phyloP scores from a whole-genome alignment of 2,329 filamentous ascomycete species.

The Moelleriella libera region DNA sequence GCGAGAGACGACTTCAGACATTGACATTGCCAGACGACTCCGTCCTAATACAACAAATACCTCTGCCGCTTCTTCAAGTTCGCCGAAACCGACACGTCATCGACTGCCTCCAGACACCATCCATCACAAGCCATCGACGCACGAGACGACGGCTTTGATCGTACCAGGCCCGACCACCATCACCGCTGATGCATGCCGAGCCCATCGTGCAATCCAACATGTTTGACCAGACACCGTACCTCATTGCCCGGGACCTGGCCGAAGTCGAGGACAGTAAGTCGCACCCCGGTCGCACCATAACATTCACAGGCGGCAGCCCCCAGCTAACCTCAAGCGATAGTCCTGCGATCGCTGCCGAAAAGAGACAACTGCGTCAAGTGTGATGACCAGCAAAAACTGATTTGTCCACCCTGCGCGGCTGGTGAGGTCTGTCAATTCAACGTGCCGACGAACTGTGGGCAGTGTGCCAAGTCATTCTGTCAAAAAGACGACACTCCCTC shows the following conservation, averaged over 20 bases:
- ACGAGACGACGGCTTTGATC: too few species aligned
- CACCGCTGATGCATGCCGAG: not conserved
- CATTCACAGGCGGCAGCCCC: too few species aligned
- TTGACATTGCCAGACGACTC: too few species aligned
- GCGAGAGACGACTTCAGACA: not conserved
- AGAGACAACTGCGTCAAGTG: conserved; percentile 33
- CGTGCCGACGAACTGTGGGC: conserved; percentile 27
- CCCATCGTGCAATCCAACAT: conserved; percentile 1
- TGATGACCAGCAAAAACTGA: conserved; percentile 21
- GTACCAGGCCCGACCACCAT: not conserved
- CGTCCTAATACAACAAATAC: not conserved
- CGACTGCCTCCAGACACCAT: too few species aligned
- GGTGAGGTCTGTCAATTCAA: conserved; percentile 30
- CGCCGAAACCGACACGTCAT: too few species aligned
- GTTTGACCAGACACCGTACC: conserved; percentile 4
- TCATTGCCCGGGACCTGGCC: conserved; percentile 13
- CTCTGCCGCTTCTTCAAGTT: too few species aligned
- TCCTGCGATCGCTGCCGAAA: conserved; percentile 18
- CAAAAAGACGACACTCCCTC: conserved; percentile 13
- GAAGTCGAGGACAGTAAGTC: conserved; percentile 17
- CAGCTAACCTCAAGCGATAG: conserved; percentile 5
- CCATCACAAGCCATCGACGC: too few species aligned
- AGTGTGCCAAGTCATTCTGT: conserved; percentile 35
- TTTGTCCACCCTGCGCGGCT: conserved; percentile 30
- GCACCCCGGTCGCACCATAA: too few species aligned